Base-by-base conservation (phyloP, 352 stramenopile genomes). In the Phytophthora vignae region DNA sequence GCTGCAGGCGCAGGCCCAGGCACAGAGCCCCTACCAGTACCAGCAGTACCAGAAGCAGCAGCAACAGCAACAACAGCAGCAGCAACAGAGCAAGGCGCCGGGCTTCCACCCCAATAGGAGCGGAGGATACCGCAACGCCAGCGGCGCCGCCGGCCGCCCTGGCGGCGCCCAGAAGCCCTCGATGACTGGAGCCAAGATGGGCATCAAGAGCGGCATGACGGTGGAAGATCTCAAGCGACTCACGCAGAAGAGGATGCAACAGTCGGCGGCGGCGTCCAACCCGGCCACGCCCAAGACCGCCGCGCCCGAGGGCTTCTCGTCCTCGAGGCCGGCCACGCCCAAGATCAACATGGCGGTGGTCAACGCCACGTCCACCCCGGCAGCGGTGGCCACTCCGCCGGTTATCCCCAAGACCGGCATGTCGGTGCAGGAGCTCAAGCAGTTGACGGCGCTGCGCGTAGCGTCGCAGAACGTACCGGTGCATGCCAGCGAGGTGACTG, bases 191-290 rank as follows among this genome's bases (percentile, higher is more conserved):
- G 76, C 77, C 25, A 94, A 93, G 61, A 93, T 94, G 84, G 88
- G 88, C 36, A 96, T 96, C 67, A 96, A 96, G 76, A 96, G 88
- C 77, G 88, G 88, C 63, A 96, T 96, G 88, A 96, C 88, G 5
- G 88, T 96, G 55, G 88, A 96, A 76, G 88, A 96, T 64, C 73
- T 96, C 52, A 96, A 96, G 74, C 83, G 88, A 12, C 75, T 96
- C 29, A 96, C 88, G 50, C 88, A 96, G 74, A 90, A 96, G 66
- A 79, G 88, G 36, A 96, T 96, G 81, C 88, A 95, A 65, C 84
- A 93, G 53, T 71, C 75, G 2, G 69, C 64, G 1, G 69, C 64
- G 46, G 42, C 65, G 6, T 54, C n/a, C 12, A 83, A 79, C 19
- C 84, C 83, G 14, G 67, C 71, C 31, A 84, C 85, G 3, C 72